phyloP scores from a whole-genome alignment of 345 rosid genomes.

The Clausena lansium region DNA sequence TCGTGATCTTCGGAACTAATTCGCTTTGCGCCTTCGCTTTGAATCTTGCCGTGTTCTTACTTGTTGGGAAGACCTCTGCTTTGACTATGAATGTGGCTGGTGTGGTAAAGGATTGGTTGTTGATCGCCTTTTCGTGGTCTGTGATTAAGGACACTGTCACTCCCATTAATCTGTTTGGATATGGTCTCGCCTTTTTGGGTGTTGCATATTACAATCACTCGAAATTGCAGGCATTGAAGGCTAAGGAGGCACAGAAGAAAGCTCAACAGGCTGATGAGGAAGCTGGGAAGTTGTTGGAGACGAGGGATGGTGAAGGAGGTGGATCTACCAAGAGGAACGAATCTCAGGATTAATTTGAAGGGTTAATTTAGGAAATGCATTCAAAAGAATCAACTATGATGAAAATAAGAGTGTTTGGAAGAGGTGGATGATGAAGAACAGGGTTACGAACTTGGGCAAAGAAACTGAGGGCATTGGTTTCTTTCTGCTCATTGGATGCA shows the following conservation, averaged over 20 bases:
- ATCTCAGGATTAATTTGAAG: conserved; percentile 42
- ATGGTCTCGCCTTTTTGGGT: conserved; percentile 87
- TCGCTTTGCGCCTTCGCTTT: conserved; percentile 86
- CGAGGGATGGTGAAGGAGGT: conserved; percentile 57
- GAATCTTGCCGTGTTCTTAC: conserved; percentile 91
- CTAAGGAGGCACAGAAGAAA: conserved; percentile 91
- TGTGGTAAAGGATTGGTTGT: conserved; percentile 91
- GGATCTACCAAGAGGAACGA: conserved; percentile 55
- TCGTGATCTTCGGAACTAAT: conserved; percentile 81
- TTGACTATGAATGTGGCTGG: conserved; percentile 99
- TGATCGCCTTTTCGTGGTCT: conserved; percentile 97
- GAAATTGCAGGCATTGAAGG: conserved; percentile 88
- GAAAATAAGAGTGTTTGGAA: conserved; percentile 27
- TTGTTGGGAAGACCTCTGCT: conserved; percentile 95
- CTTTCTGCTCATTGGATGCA: conserved; percentile 27
- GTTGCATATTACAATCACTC: conserved; percentile 91
- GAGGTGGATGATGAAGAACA: conserved; percentile 17
- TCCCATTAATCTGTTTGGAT: conserved; percentile 78
- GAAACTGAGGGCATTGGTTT: conserved; percentile 14
- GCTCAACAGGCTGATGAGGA: conserved; percentile 67
- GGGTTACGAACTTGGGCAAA: background rate
- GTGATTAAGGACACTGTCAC: conserved; percentile 96
- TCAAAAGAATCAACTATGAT: background rate
- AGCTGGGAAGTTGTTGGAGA: conserved; percentile 77
- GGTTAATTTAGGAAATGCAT: conserved; percentile 15